Percentiles rank a stretch among this genome's conserved stretches.
Evolutionary conservation across 352 stramenopile species (phyloP).

Genomic region (Pythium rishiriense): DNA sequence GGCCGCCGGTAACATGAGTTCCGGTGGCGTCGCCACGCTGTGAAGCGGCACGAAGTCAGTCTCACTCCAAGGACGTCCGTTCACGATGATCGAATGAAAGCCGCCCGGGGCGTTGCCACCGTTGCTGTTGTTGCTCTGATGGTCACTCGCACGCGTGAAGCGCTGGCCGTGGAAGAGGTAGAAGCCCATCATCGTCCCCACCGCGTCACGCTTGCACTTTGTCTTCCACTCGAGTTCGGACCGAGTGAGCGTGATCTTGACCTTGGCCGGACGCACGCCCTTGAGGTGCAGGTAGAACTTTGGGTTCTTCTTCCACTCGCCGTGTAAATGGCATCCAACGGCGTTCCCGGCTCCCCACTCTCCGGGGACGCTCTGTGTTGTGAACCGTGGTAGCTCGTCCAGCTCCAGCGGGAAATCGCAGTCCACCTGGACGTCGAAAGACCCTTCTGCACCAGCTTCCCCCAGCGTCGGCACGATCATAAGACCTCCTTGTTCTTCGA

Average conservation of each 20-base stretch:
- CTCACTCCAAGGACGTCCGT: constrained; percentile 75
- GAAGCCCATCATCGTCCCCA: constrained; percentile 91
- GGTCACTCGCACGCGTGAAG: constrained; percentile 35
- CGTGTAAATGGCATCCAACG: constrained; percentile 78
- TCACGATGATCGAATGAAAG: constrained; percentile 52
- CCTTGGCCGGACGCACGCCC: constrained; percentile 60
- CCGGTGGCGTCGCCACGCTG: constrained; percentile 61
- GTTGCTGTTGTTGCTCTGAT: constrained; percentile 7
- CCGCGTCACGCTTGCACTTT: constrained; percentile 80
- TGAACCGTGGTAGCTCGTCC: constrained; percentile 58
- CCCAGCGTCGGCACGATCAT: constrained; percentile 78
- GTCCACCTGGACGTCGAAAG: constrained; percentile 88
- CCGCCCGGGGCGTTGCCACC: not conserved
- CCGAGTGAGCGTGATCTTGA: constrained; percentile 79
- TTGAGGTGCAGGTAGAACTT: constrained; percentile 81
- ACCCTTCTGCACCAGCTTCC: constrained; percentile 63
- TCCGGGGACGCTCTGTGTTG: constrained; percentile 71
- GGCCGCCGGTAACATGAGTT: constrained; percentile 58
- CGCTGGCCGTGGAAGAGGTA: constrained; percentile 75
- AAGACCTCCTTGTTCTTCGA: constrained; percentile 47
- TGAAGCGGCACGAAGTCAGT: constrained; percentile 85
- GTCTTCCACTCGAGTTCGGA: constrained; percentile 82
- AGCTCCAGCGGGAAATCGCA: constrained; percentile 70
- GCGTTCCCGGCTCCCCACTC: constrained; percentile 73
- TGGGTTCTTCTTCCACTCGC: constrained; percentile 88